Evolutionary conservation across 805 yeast genomes (phyloP).

Genomic region (Candida easanensis): DNA sequence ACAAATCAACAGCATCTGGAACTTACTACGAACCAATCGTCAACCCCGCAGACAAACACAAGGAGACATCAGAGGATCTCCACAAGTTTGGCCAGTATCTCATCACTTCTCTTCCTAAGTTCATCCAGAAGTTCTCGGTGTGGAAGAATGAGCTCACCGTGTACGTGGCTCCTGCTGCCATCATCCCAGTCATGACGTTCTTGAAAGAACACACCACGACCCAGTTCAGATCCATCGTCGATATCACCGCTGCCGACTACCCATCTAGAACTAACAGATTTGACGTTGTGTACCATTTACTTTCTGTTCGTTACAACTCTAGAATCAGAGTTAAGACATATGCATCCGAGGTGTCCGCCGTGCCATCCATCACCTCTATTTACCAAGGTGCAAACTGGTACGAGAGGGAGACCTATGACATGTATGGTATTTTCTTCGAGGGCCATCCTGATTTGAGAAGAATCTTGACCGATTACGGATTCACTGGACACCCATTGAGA

Average conservation of each 20-base stretch:
- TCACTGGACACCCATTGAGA: constrained; percentile 88
- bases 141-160: constrained; percentile 88
- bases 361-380: constrained; percentile 72
- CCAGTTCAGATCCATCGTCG: constrained; percentile 76
- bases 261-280: constrained; percentile 82
- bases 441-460: constrained; percentile 88
- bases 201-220: constrained; percentile 76
- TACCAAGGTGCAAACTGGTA: constrained; percentile 86
- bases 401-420: constrained; percentile 85
- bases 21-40: constrained; percentile 35
- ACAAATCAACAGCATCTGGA: constrained; percentile 16
- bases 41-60: constrained; percentile 77
- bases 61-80: constrained; percentile 62
- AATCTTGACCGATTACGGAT: constrained; percentile 88
- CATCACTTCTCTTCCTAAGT: constrained; percentile 77
- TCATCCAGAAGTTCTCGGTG: constrained; percentile 77
- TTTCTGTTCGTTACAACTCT: constrained; percentile 80
- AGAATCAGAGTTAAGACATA: constrained; percentile 87
- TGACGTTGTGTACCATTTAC: constrained; percentile 80
- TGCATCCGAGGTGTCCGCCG: constrained; percentile 78
- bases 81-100: constrained; percentile 81
- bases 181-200: constrained; percentile 68
- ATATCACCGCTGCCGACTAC: constrained; percentile 83
- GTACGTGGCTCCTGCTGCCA: constrained; percentile 71
- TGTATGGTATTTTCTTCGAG: constrained; percentile 84